A percentile compares a stretch with the other conserved stretches of the same genome.
phyloP scores from a whole-genome alignment of 73 alveolate species.

The Paramecium sexaurelia region DNA sequence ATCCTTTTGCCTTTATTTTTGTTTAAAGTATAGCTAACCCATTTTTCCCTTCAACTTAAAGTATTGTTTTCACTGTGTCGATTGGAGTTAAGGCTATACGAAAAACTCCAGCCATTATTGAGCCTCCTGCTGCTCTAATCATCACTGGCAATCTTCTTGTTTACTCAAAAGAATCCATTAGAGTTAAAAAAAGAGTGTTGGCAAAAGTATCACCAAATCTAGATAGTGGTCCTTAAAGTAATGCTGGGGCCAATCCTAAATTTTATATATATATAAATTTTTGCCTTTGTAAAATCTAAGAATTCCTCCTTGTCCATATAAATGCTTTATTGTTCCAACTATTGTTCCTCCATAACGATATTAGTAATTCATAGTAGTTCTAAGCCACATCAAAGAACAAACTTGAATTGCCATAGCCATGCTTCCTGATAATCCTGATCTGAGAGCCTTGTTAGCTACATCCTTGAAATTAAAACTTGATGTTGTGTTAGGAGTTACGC shows the following conservation, averaged over 20 bases:
- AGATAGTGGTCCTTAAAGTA: slow-evolving; percentile 78
- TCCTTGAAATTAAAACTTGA: slow-evolving; percentile 1
- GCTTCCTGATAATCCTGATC: slow-evolving; percentile 76
- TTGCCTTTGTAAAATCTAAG: slow-evolving; percentile 77
- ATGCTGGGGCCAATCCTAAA: slow-evolving; percentile 71
- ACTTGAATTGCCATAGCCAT: slow-evolving; percentile 83
- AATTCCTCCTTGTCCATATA: slow-evolving; percentile 82
- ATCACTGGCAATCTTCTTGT: slow-evolving; percentile 74
- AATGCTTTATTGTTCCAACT: slow-evolving; percentile 61
- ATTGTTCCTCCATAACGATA: slow-evolving; percentile 79
- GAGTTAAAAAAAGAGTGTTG: slow-evolving; percentile 71
- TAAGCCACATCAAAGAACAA: slow-evolving; percentile 78
- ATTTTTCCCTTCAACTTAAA: slow-evolving; percentile 77
- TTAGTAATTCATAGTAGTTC: slow-evolving; percentile 85
- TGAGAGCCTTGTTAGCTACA: slow-evolving; percentile 63
- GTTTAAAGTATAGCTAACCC: slow-evolving; percentile 64
- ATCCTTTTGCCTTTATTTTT: slow-evolving; percentile 72
- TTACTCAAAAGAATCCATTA: slow-evolving; percentile 62
- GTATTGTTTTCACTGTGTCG: slow-evolving; percentile 77
- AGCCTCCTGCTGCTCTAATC: slow-evolving; percentile 76
- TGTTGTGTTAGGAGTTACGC: background rate
- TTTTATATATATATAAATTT: background rate
- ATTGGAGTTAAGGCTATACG: slow-evolving; percentile 73
- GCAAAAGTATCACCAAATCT: slow-evolving; percentile 83
- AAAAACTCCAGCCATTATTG: slow-evolving; percentile 74